Evolutionary conservation across 2,329 filamentous ascomycete species (phyloP).

Genomic region (Tolypocladium nubicola): DNA sequence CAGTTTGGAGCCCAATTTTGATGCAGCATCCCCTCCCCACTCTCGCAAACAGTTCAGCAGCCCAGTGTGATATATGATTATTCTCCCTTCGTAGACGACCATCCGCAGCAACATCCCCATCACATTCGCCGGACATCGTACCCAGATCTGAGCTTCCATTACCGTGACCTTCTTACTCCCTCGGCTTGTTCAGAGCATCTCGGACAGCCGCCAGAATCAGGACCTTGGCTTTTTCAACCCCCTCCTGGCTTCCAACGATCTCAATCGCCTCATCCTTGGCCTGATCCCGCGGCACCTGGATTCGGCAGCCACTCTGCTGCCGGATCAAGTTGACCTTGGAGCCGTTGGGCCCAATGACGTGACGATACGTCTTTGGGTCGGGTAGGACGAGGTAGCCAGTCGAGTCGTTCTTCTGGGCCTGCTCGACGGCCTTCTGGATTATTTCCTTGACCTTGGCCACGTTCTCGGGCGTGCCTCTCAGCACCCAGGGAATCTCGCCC

Average conservation of each 20-base stretch:
- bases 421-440: slow-evolving; percentile 62
- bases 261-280: slow-evolving; percentile 73
- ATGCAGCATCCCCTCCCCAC: neutral
- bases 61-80: neutral
- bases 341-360: slow-evolving; percentile 80
- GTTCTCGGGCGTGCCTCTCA: slow-evolving; percentile 68
- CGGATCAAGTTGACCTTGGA: slow-evolving; percentile 89
- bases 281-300: slow-evolving; percentile 83
- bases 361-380: slow-evolving; percentile 80
- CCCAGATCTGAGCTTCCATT: neutral
- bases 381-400: slow-evolving; percentile 84
- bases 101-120: neutral
- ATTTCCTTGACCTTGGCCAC: slow-evolving; percentile 71
- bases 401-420: slow-evolving; percentile 57
- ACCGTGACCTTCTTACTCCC: slow-evolving; percentile 11
- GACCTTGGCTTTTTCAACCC: slow-evolving; percentile 77
- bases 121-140: too few species aligned
- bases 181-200: slow-evolving; percentile 37
- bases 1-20: neutral
- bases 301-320: slow-evolving; percentile 84
- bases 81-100: neutral
- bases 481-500: slow-evolving; percentile 79
- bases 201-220: slow-evolving; percentile 78
- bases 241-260: slow-evolving; percentile 68
- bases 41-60: neutral